A percentile compares a stretch with the other conserved stretches of the same genome.
These are phyloP conservation scores for Lactifluus pinguis DNA, from an alignment of 768 basidiomycete genomes.

Conservation along the genomic window DNA sequence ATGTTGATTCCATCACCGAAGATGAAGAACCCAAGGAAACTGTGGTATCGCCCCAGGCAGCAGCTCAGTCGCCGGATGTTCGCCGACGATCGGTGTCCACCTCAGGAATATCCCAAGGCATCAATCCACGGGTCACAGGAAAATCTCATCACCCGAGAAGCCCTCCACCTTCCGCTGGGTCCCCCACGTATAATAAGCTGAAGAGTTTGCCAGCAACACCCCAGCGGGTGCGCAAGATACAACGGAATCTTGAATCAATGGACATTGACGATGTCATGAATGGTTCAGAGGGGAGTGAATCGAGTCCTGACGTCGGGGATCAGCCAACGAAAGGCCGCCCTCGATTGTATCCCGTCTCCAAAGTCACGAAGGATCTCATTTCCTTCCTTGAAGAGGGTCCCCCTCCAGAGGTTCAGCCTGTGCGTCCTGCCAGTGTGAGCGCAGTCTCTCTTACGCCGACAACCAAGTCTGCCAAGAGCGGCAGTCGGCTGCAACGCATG, in stretches of 20 bases:
- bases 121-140: not conserved
- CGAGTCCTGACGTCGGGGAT: constrained; percentile 3
- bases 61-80: not conserved
- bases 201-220: constrained; percentile 29
- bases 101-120: constrained; percentile 15
- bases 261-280: constrained; percentile 71
- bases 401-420: constrained; percentile 31
- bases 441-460: constrained; percentile 16
- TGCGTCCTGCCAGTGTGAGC: constrained; percentile 8
- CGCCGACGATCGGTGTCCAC: constrained; percentile 22
- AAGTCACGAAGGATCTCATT: constrained; percentile 40
- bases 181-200: not conserved
- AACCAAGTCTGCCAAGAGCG: constrained; percentile 27
- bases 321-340: constrained; percentile 9
- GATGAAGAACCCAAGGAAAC: constrained; percentile 42
- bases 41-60: not conserved
- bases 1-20: constrained; percentile 51
- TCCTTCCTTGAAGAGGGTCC: constrained; percentile 54
- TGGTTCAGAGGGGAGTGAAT: constrained; percentile 48
- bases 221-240: constrained; percentile 42
- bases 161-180: constrained; percentile 1
- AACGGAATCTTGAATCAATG: constrained; percentile 54
- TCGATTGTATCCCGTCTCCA: constrained; percentile 29
- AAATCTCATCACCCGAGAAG: constrained; percentile 8
- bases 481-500: constrained; percentile 64